Evolutionary conservation across 805 yeast genomes (phyloP).

Genomic region (Myxozyma geophila): DNA sequence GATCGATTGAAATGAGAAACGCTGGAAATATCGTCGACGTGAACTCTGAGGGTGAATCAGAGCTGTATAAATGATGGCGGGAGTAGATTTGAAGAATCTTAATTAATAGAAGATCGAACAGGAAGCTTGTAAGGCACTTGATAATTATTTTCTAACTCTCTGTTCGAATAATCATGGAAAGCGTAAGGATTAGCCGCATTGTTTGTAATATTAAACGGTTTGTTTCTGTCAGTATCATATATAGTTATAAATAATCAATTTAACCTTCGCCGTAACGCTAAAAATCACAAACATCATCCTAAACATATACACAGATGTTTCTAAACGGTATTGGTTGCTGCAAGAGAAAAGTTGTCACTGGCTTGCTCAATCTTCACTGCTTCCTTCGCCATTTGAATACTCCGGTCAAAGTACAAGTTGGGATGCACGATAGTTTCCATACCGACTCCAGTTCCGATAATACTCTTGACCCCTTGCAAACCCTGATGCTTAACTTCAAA

Average conservation of each 20-base stretch:
- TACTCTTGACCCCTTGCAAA: slow-evolving; percentile 34
- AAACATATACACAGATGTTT: background rate
- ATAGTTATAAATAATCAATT: background rate
- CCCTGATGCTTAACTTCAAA: slow-evolving; percentile 71
- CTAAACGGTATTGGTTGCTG: background rate
- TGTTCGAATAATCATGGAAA: background rate
- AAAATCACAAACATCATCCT: background rate
- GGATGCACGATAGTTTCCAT: slow-evolving; percentile 77
- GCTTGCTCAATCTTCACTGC: slow-evolving; percentile 11
- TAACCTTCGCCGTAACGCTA: background rate
- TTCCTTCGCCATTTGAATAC: slow-evolving; percentile 23
- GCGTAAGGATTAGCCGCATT: background rate
- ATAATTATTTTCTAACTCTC: too few relatives aligned
- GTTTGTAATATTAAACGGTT: too few relatives aligned
- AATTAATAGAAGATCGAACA: background rate
- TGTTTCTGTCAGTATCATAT: too few relatives aligned
- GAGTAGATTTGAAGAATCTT: background rate
- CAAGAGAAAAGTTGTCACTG: background rate
- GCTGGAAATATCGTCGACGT: background rate
- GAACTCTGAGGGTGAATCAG: background rate
- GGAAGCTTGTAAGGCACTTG: background rate
- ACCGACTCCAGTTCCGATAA: slow-evolving; percentile 46
- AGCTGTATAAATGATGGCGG: background rate
- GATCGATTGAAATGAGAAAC: background rate
- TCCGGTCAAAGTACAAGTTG: slow-evolving; percentile 78